Evolutionary conservation across 805 yeast species (phyloP).

Genomic region (Kregervanrija delftensis): DNA sequence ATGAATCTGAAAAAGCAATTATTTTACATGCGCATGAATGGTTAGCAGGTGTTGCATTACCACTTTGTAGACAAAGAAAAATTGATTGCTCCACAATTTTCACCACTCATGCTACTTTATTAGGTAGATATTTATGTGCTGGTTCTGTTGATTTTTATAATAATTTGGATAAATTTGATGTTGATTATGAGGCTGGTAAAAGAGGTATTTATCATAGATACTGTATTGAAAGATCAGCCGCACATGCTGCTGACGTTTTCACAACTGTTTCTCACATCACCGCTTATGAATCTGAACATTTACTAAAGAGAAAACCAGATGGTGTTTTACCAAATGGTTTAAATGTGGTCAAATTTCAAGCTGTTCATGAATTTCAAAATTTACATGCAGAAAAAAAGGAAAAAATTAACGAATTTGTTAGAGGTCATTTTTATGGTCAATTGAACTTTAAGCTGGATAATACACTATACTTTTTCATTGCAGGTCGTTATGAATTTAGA

Average conservation of each 20-base stretch:
- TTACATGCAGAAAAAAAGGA: constrained; percentile 88
- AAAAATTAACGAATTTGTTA: constrained; percentile 86
- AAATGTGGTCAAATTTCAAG: constrained; percentile 92
- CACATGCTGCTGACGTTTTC: constrained; percentile 93
- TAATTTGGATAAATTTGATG: constrained; percentile 80
- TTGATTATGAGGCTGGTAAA: constrained; percentile 96
- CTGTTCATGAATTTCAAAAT: constrained; percentile 97
- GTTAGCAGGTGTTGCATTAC: constrained; percentile 95
- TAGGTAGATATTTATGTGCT: constrained; percentile 94
- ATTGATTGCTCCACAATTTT: constrained; percentile 92
- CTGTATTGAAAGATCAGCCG: constrained; percentile 94
- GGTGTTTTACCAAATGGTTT: constrained; percentile 97
- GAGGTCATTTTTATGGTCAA: constrained; percentile 97
- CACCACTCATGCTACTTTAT: constrained; percentile 94
- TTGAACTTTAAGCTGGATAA: constrained; percentile 91
- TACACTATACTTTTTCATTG: constrained; percentile 90
- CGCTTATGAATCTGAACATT: constrained; percentile 91
- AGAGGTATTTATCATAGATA: constrained; percentile 96
- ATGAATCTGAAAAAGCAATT: constrained; percentile 81
- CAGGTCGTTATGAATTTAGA: constrained; percentile 95
- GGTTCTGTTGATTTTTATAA: constrained; percentile 95
- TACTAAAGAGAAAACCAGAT: constrained; percentile 92
- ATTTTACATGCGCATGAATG: constrained; percentile 96
- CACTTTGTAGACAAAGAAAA: constrained; percentile 83
- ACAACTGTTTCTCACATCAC: constrained; percentile 97